These are phyloP conservation scores for Datura wrightii DNA, from an alignment of 257 asterid species.

Conservation along the genomic window DNA sequence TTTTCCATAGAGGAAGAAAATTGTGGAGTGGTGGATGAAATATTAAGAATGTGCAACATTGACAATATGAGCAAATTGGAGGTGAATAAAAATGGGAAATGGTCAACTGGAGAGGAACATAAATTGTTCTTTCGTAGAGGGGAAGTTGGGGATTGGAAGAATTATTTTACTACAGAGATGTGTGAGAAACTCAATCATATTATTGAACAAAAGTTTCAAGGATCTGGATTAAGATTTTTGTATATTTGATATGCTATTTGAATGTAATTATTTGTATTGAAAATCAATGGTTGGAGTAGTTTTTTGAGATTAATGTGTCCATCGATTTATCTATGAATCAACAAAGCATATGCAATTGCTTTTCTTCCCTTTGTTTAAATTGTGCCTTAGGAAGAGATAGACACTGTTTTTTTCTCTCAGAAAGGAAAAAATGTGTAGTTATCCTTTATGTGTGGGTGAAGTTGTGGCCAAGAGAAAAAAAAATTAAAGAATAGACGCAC, in stretches of 20 bases:
- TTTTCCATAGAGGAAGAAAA: background rate
- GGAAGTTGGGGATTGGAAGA: constrained; percentile 33
- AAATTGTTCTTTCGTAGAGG: constrained; percentile 1
- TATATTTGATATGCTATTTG: background rate
- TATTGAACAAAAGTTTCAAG: constrained; percentile 1
- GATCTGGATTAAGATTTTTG: background rate
- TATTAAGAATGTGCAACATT: constrained; percentile 28
- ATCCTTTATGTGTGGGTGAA: no score
- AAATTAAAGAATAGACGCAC: no score
- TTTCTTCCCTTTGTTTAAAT: no score
- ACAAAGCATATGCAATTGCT: no score
- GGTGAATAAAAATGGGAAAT: constrained; percentile 33
- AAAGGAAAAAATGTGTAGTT: no score
- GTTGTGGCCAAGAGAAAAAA: no score
- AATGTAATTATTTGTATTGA: background rate
- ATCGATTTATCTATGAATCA: no score
- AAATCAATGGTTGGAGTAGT: no score
- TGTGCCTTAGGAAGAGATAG: no score
- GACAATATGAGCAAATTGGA: constrained; percentile 31
- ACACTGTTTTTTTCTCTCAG: no score
- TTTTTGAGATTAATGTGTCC: no score
- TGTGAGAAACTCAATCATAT: background rate
- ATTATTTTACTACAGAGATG: constrained; percentile 25
- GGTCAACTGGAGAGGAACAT: background rate
- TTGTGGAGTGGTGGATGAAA: constrained; percentile 23